Conservation (phyloP, 2,329 filamentous ascomycete genomes). For the Xylogone sp. region DNA sequence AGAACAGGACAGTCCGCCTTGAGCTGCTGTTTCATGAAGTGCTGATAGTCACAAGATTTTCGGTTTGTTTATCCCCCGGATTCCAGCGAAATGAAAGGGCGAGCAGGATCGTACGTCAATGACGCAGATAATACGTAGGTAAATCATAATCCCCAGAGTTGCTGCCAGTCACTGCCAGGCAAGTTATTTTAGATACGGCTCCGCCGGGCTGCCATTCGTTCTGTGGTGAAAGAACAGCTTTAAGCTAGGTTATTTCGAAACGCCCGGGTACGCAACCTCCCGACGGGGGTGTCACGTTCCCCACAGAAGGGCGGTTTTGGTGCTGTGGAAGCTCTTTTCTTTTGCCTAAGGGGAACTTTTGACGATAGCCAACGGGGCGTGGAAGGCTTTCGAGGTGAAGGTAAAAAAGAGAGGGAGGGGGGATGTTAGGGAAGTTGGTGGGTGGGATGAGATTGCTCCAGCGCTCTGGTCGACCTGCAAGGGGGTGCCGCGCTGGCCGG, state of each 20-base stretch:
- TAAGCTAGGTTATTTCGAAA: too few species aligned
- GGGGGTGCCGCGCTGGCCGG: not conserved
- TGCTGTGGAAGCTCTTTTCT: not conserved
- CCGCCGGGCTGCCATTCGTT: too few species aligned
- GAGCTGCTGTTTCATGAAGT: too few species aligned
- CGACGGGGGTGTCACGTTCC: not conserved
- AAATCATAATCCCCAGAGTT: not conserved
- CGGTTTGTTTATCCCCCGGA: too few species aligned
- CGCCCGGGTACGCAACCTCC: not conserved
- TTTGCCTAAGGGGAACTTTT: too few species aligned
- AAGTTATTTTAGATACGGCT: too few species aligned
- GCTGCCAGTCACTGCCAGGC: too few species aligned
- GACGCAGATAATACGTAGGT: not conserved
- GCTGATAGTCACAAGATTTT: too few species aligned
- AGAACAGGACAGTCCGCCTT: not conserved
- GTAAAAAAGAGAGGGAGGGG: not conserved
- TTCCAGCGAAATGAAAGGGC: too few species aligned
- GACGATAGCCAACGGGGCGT: not conserved
- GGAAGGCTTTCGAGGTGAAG: not conserved
- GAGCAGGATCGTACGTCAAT: not conserved
- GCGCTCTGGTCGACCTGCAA: not conserved
- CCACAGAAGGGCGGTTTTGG: not conserved
- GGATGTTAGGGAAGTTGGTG: not conserved
- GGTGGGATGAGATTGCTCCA: not conserved
- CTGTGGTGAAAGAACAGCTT: too few species aligned